Evolutionary conservation across 306 rosid genomes (phyloP).

Genomic region (Carpinus viminea): DNA sequence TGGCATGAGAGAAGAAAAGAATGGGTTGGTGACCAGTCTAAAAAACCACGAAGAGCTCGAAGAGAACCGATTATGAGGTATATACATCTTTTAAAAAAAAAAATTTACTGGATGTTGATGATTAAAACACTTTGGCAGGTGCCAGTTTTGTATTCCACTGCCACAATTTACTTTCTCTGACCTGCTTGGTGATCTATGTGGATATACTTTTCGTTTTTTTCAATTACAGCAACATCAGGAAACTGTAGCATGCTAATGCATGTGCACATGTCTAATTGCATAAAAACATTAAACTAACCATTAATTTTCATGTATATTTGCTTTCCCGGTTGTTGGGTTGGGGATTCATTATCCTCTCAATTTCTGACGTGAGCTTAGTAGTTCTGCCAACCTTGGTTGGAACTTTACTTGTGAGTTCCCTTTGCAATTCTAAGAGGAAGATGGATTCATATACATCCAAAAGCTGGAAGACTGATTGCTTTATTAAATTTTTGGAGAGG

Average conservation of each 20-base stretch:
- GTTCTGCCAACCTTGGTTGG: neutral
- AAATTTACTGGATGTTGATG: constrained; percentile 2
- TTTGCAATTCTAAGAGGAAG: neutral
- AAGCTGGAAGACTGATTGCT: neutral
- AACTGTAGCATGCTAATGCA: neutral
- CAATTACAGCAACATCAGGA: neutral
- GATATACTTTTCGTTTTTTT: neutral
- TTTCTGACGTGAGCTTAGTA: neutral
- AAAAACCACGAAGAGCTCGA: constrained; percentile 36
- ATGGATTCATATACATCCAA: neutral
- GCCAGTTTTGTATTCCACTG: neutral
- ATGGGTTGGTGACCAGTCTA: constrained; percentile 60
- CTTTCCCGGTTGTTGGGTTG: neutral
- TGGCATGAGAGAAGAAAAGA: constrained; percentile 65
- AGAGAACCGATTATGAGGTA: constrained; percentile 67
- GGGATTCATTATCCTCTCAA: neutral
- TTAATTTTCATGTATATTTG: neutral
- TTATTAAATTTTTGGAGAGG: neutral
- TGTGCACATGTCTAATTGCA: neutral
- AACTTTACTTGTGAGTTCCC: too few species aligned
- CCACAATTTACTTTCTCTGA: neutral
- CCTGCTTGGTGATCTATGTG: neutral
- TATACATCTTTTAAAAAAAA: neutral
- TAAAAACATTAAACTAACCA: neutral
- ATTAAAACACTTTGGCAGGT: neutral